Conservation (phyloP, 306 rosid genomes). For the Begonia loranthoides region DNA sequence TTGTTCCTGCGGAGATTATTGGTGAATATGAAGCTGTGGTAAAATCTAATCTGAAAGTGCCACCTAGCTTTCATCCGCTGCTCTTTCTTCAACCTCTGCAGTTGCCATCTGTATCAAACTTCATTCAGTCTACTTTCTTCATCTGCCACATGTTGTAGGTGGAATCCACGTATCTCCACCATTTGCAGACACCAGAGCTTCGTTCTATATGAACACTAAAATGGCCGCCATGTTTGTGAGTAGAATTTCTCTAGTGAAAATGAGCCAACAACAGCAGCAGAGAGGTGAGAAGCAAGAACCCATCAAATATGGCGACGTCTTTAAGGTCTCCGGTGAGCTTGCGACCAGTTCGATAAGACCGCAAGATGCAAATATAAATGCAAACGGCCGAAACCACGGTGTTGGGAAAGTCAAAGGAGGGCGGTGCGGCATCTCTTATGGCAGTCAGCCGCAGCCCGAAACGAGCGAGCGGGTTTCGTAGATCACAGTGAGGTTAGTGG, state of each 20-base stretch:
- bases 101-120: not conserved
- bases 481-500: constrained; percentile 30
- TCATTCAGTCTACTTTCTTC: not conserved
- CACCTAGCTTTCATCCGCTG: not conserved
- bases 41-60: not conserved
- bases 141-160: not conserved
- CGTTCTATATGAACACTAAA: not conserved
- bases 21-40: not conserved
- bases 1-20: not conserved
- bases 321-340: constrained; percentile 39
- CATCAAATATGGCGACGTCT: constrained; percentile 57
- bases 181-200: not conserved
- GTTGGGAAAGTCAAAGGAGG: constrained; percentile 39
- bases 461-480: constrained; percentile 39
- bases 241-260: not conserved
- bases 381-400: constrained; percentile 48
- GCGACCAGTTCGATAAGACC: constrained; percentile 44
- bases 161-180: not conserved
- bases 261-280: constrained; percentile 50
- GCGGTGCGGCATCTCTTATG: constrained; percentile 50
- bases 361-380: constrained; percentile 71
- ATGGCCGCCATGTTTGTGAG: not conserved
- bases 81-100: not conserved
- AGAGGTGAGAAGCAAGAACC: constrained; percentile 19
- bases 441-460: constrained; percentile 52